A percentile compares a stretch with the other conserved stretches of the same genome.
Conservation (phyloP, 2,329 filamentous ascomycete genomes). For the Zymoseptoria tritici region DNA sequence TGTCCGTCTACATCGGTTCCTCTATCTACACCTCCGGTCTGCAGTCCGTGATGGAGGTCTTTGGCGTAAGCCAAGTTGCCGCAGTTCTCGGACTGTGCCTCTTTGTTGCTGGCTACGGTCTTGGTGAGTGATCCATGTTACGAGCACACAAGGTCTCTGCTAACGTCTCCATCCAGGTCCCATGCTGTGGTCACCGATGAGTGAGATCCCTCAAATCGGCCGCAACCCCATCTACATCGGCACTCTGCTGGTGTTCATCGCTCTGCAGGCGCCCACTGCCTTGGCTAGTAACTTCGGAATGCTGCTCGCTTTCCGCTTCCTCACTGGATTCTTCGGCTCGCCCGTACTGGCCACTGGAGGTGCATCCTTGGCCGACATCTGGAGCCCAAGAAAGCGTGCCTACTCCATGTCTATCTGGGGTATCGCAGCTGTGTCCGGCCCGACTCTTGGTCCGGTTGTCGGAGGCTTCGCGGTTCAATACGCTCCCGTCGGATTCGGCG, state of each 20-base stretch:
- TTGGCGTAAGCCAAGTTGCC: slow-evolving; percentile 39
- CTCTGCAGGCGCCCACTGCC: slow-evolving; percentile 42
- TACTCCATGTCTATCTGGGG: slow-evolving; percentile 37
- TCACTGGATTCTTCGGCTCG: slow-evolving; percentile 45
- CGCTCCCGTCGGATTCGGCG: slow-evolving; percentile 19
- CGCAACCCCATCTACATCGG: slow-evolving; percentile 44
- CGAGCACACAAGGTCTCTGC: background rate
- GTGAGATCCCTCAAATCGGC: slow-evolving; percentile 45
- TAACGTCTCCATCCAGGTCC: slow-evolving; percentile 17
- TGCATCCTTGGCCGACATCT: slow-evolving; percentile 40
- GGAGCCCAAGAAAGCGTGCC: slow-evolving; percentile 30
- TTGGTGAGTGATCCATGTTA: slow-evolving; percentile 28
- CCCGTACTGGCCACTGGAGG: slow-evolving; percentile 41
- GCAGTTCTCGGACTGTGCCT: slow-evolving; percentile 44
- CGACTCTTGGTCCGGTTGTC: slow-evolving; percentile 34
- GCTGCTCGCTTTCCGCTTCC: slow-evolving; percentile 46
- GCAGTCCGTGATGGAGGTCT: slow-evolving; percentile 34
- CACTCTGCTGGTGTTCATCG: slow-evolving; percentile 43
- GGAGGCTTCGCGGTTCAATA: slow-evolving; percentile 36
- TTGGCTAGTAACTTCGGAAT: slow-evolving; percentile 47
- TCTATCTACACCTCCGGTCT: slow-evolving; percentile 46
- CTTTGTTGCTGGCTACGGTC: slow-evolving; percentile 45
- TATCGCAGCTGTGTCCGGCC: slow-evolving; percentile 35
- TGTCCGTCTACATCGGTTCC: slow-evolving; percentile 46
- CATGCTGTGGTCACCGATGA: slow-evolving; percentile 40